phyloP scores from a whole-genome alignment of 169 alveolate genomes.

The Eimeria maxima region DNA sequence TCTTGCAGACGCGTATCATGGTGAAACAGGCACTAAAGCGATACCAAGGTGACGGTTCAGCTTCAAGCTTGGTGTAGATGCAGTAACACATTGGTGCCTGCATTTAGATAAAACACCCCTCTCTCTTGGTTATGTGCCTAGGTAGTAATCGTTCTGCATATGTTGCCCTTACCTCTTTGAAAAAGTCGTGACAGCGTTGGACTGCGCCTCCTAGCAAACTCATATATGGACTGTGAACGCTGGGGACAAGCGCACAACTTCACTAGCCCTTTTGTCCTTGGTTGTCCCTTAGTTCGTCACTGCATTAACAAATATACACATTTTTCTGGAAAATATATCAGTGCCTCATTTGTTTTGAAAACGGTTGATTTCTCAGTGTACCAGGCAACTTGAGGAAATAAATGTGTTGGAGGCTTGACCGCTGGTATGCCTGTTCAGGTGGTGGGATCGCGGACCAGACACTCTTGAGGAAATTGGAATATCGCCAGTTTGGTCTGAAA shows the following conservation, averaged over 20 bases:
- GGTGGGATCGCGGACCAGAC: constrained; percentile 85
- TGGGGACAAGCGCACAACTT: not conserved
- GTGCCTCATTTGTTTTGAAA: not conserved
- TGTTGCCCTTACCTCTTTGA: not conserved
- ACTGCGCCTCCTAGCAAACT: not conserved
- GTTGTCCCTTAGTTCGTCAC: not conserved
- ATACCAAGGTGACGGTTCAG: constrained; percentile 47
- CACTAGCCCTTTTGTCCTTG: not conserved
- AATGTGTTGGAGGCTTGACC: not conserved
- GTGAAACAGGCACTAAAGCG: constrained; percentile 83
- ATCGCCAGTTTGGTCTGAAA: constrained; percentile 97
- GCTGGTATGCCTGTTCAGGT: not conserved
- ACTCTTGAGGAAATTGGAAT: constrained; percentile 92
- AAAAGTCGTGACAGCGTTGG: not conserved
- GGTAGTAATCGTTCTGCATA: not conserved
- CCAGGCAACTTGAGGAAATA: not conserved
- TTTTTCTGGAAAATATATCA: not conserved
- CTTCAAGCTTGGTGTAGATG: not conserved
- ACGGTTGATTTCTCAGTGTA: not conserved
- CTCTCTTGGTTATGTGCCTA: not conserved
- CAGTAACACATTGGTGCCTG: not conserved
- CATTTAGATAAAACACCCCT: not conserved
- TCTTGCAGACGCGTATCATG: constrained; percentile 88
- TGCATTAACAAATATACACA: not conserved
- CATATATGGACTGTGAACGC: not conserved